phyloP scores from a whole-genome alignment of 805 yeast genomes.

The Candida ovalis region DNA sequence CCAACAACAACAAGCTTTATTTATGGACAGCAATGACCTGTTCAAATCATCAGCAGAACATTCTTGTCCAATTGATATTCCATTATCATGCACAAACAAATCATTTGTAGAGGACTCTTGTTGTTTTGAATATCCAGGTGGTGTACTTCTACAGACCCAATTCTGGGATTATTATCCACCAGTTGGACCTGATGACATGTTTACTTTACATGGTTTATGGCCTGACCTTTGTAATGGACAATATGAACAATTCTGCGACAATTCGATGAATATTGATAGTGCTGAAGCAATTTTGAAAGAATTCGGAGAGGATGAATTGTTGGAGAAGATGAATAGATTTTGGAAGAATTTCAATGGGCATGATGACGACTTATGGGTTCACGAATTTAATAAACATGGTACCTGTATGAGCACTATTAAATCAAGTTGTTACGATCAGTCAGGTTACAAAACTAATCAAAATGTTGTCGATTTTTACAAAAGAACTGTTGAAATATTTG shows the following conservation, averaged over 20 bases:
- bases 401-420: constrained; percentile 82
- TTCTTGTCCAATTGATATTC: constrained; percentile 53
- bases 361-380: constrained; percentile 76
- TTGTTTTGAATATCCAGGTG: constrained; percentile 86
- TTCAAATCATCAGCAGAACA: constrained; percentile 1
- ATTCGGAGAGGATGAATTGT: constrained; percentile 47
- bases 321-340: constrained; percentile 49
- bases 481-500: constrained; percentile 54
- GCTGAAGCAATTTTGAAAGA: constrained; percentile 43
- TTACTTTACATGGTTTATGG: constrained; percentile 87
- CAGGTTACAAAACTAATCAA: constrained; percentile 27
- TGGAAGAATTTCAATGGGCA: constrained; percentile 77
- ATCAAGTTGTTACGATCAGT: constrained; percentile 59
- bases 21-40: background rate
- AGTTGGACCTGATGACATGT: constrained; percentile 63
- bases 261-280: constrained; percentile 48
- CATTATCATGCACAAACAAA: constrained; percentile 57
- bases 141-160: constrained; percentile 78
- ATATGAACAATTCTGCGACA: constrained; percentile 75
- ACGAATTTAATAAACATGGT: constrained; percentile 92
- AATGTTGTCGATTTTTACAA: constrained; percentile 69
- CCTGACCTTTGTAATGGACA: constrained; percentile 85
- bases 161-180: constrained; percentile 88
- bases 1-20: background rate
- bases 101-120: constrained; percentile 59